A percentile compares a stretch with the other conserved stretches of the same genome.
These are phyloP conservation scores for Ustilago bromivora DNA, from an alignment of 1,284 basidiomycete species.

Conservation along the genomic window DNA sequence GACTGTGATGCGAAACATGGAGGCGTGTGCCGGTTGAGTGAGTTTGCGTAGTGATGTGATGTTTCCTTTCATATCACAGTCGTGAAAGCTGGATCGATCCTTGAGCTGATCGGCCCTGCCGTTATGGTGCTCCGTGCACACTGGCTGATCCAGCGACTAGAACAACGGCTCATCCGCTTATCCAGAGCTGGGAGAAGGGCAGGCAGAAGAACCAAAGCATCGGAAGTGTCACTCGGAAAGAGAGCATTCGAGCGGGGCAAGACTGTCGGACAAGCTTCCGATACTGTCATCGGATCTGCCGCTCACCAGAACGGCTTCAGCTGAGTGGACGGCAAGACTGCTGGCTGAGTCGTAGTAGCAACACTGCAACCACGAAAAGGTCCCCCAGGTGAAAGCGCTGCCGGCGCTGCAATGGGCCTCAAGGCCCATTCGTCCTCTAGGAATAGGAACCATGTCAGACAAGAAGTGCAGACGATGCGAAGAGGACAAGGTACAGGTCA, in stretches of 20 bases:
- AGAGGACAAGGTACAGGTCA: not conserved
- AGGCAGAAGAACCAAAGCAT: not conserved
- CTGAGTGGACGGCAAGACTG: slow-evolving; percentile 7
- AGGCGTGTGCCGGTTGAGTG: not conserved
- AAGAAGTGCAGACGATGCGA: slow-evolving; percentile 1
- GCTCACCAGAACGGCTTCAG: not conserved
- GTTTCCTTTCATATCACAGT: not conserved
- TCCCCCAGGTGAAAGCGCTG: no score
- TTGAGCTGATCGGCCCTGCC: not conserved
- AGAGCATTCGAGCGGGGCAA: not conserved
- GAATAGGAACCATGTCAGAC: not conserved
- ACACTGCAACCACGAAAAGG: not conserved
- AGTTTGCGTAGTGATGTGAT: not conserved
- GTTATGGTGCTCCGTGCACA: not conserved
- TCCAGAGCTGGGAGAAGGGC: not conserved
- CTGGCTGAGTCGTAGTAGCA: slow-evolving; percentile 14
- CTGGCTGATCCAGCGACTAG: not conserved
- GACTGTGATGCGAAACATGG: not conserved
- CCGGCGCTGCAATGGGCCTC: no score
- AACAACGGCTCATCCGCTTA: not conserved
- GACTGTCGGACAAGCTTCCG: slow-evolving; percentile 7
- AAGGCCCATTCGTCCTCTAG: no score
- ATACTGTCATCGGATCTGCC: not conserved
- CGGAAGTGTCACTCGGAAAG: slow-evolving; percentile 2
- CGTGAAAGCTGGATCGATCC: not conserved